These are phyloP conservation scores for Auricularia sp. DNA, from an alignment of 768 basidiomycete species.

Conservation along the genomic window DNA sequence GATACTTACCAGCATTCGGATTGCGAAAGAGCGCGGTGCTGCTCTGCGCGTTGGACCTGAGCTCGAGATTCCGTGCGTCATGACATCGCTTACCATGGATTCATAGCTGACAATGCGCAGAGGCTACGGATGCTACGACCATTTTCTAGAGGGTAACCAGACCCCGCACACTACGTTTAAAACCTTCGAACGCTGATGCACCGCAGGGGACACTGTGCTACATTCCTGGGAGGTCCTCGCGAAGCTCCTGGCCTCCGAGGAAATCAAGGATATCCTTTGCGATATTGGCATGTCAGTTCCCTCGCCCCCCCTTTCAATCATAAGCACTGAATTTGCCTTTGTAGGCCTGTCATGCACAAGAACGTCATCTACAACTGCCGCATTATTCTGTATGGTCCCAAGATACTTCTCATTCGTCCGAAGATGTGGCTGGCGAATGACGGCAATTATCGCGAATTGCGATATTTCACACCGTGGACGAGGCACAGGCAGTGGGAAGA, in stretches of 20 bases:
- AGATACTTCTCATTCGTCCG: slow-evolving; percentile 89
- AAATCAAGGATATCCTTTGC: slow-evolving; percentile 77
- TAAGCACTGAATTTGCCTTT: background rate
- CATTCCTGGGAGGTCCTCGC: slow-evolving; percentile 98
- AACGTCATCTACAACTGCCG: slow-evolving; percentile 98
- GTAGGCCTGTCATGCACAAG: slow-evolving; percentile 94
- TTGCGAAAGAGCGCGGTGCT: slow-evolving; percentile 83
- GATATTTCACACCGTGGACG: slow-evolving; percentile 92
- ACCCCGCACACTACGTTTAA: background rate
- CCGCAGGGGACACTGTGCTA: slow-evolving; percentile 80
- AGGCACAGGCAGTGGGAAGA: slow-evolving; percentile 87
- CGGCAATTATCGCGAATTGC: slow-evolving; percentile 86
- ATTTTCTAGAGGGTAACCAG: slow-evolving; percentile 81
- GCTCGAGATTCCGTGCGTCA: slow-evolving; percentile 78
- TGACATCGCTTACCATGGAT: slow-evolving; percentile 10
- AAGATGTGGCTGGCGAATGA: slow-evolving; percentile 99
- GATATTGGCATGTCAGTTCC: slow-evolving; percentile 85
- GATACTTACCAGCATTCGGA: slow-evolving; percentile 75
- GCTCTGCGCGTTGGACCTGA: slow-evolving; percentile 92
- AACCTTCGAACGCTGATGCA: background rate
- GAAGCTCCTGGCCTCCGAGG: slow-evolving; percentile 75
- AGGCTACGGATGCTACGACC: slow-evolving; percentile 95
- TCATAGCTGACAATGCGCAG: slow-evolving; percentile 26
- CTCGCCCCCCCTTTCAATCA: background rate
- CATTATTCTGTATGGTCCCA: slow-evolving; percentile 72